These are phyloP conservation scores for Guyanaporus albipodus DNA, from an alignment of 768 basidiomycete genomes.

Conservation along the genomic window DNA sequence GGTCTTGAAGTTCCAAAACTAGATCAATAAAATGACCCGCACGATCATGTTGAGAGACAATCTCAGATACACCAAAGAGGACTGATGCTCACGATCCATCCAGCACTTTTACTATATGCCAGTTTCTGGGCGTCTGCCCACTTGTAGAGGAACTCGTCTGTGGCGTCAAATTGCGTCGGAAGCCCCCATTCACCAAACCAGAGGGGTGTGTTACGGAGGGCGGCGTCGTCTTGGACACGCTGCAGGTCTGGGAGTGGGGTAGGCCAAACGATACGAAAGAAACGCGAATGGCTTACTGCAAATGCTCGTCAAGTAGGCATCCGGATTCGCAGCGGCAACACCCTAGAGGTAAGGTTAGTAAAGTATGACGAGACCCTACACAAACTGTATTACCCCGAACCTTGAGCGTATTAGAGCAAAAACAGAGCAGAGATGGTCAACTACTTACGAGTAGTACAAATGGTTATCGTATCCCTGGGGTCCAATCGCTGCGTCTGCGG, in stretches of 20 bases:
- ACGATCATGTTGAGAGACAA: background rate
- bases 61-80: background rate
- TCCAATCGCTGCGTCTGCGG: constrained; percentile 62
- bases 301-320: constrained; percentile 61
- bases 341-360: constrained; percentile 40
- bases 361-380: background rate
- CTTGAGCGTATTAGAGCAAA: constrained; percentile 29
- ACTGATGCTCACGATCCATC: constrained; percentile 58
- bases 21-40: background rate
- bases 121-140: constrained; percentile 80
- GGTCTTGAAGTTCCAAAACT: constrained; percentile 76
- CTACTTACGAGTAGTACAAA: constrained; percentile 65
- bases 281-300: constrained; percentile 53
- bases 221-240: constrained; percentile 47
- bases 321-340: constrained; percentile 59
- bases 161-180: constrained; percentile 61
- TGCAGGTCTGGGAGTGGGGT: constrained; percentile 47
- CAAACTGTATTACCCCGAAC: constrained; percentile 48
- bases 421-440: background rate
- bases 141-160: constrained; percentile 54
- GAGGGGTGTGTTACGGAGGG: constrained; percentile 43
- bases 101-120: constrained; percentile 53
- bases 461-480: constrained; percentile 78
- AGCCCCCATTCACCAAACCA: constrained; percentile 63
- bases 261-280: background rate